A percentile compares a stretch with the other conserved stretches of the same genome.
Conservation (phyloP, 371 early-diverging fungal genomes). For the Conidiobolus incongruus region DNA sequence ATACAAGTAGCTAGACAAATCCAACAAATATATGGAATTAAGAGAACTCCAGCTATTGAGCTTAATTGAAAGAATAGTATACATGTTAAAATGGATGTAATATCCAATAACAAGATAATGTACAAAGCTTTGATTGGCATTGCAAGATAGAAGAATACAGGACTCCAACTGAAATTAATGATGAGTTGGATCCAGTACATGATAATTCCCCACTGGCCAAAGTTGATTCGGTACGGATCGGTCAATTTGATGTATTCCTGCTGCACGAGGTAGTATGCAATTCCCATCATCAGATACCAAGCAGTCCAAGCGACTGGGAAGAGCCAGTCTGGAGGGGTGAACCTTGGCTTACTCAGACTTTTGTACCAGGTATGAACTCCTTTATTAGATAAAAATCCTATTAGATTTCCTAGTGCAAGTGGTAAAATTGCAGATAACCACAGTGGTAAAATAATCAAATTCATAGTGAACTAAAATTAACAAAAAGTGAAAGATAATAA, state of each 20-base stretch:
- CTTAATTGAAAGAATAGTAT: neutral
- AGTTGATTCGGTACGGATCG: neutral
- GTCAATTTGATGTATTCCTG: too few relatives aligned
- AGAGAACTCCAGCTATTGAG: neutral
- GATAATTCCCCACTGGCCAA: neutral
- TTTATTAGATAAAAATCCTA: neutral
- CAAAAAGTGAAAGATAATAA: too few relatives aligned
- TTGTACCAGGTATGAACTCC: neutral
- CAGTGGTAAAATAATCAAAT: too few relatives aligned
- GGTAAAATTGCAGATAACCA: too few relatives aligned
- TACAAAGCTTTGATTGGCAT: neutral
- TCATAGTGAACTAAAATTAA: too few relatives aligned
- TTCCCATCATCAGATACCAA: neutral
- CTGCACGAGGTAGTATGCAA: neutral
- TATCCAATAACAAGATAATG: neutral
- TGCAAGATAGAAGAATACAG: neutral
- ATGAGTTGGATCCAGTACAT: too few relatives aligned
- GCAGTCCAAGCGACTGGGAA: neutral
- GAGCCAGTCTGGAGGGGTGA: conserved; percentile 1
- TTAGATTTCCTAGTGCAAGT: too few relatives aligned
- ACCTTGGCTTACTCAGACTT: neutral
- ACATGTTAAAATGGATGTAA: neutral
- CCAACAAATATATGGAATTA: neutral
- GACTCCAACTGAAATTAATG: neutral
- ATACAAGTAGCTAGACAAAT: too few relatives aligned